Evolutionary conservation across 2,329 filamentous ascomycete genomes (phyloP).

Genomic region (Cercospora citrullina): DNA sequence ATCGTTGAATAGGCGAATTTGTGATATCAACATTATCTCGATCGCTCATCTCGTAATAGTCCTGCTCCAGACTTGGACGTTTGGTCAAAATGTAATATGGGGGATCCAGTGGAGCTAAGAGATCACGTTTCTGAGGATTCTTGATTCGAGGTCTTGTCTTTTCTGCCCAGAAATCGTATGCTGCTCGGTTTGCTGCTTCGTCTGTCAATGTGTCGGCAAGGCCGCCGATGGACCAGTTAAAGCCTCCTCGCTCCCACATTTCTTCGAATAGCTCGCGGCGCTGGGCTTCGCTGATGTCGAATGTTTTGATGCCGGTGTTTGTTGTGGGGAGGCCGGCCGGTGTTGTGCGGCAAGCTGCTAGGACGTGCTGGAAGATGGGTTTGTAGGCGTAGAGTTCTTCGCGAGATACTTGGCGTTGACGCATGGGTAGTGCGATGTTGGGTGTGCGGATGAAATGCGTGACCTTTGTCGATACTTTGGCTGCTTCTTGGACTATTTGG

Average conservation of each 20-base stretch:
- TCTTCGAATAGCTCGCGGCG: neutral
- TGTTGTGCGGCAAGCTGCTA: neutral
- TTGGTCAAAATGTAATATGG: conserved; percentile 49
- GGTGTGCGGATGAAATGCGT: conserved; percentile 66
- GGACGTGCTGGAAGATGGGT: neutral
- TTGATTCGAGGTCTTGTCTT: conserved; percentile 47
- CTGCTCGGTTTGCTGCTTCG: conserved; percentile 17
- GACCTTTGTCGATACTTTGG: conserved; percentile 42
- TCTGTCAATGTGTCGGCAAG: conserved; percentile 13
- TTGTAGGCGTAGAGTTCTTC: conserved; percentile 30
- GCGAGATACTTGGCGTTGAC: conserved; percentile 49
- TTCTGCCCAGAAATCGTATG: conserved; percentile 48
- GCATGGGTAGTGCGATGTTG: conserved; percentile 64
- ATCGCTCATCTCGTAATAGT: conserved; percentile 45
- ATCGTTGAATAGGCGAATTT: conserved; percentile 44
- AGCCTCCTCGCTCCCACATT: conserved; percentile 35
- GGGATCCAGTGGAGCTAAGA: conserved; percentile 45
- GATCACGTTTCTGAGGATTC: conserved; percentile 47
- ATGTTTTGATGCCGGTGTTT: neutral
- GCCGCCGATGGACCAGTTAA: conserved; percentile 14
- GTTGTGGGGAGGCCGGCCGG: neutral
- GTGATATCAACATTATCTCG: conserved; percentile 45
- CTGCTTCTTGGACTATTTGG: conserved; percentile 38
- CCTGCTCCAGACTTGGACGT: conserved; percentile 47
- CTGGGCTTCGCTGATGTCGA: neutral